phyloP scores from a whole-genome alignment of 768 basidiomycete species.

The Asterophora parasitica region DNA sequence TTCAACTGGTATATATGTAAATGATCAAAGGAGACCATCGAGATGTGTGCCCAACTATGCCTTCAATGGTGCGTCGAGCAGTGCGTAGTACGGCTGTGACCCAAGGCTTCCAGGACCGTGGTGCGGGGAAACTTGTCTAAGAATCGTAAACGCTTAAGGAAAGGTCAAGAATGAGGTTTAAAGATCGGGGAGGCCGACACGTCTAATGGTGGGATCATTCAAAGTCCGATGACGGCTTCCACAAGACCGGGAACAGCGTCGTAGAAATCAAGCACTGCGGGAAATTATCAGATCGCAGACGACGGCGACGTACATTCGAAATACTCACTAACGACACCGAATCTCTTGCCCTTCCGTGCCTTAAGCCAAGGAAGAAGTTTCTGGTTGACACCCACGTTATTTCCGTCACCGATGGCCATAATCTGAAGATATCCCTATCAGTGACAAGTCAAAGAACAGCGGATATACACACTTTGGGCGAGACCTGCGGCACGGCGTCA shows the following conservation, averaged over 20 bases:
- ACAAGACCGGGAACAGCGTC: constrained; percentile 41
- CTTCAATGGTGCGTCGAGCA: too few relatives aligned
- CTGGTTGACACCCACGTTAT: constrained; percentile 37
- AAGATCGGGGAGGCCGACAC: too few relatives aligned
- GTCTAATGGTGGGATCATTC: too few relatives aligned
- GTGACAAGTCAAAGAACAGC: not conserved
- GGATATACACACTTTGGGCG: constrained; percentile 27
- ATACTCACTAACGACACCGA: constrained; percentile 43
- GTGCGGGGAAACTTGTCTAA: too few relatives aligned
- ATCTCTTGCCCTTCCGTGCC: constrained; percentile 36
- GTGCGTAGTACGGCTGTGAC: too few relatives aligned
- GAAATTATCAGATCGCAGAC: not conserved
- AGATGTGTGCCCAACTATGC: too few relatives aligned
- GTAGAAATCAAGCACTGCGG: constrained; percentile 45
- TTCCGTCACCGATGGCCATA: constrained; percentile 40
- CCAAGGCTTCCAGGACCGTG: too few relatives aligned
- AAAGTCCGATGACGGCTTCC: constrained; percentile 40
- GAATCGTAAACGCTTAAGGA: too few relatives aligned
- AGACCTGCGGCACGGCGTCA: constrained; percentile 28
- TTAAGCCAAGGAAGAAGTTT: constrained; percentile 39
- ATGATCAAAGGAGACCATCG: too few relatives aligned
- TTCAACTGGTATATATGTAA: too few relatives aligned
- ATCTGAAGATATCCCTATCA: constrained; percentile 21
- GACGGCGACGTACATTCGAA: not conserved
- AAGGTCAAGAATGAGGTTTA: too few relatives aligned